Conservation (phyloP, 2,329 filamentous ascomycete genomes). For the Berkeleyomyces rouxiae region DNA sequence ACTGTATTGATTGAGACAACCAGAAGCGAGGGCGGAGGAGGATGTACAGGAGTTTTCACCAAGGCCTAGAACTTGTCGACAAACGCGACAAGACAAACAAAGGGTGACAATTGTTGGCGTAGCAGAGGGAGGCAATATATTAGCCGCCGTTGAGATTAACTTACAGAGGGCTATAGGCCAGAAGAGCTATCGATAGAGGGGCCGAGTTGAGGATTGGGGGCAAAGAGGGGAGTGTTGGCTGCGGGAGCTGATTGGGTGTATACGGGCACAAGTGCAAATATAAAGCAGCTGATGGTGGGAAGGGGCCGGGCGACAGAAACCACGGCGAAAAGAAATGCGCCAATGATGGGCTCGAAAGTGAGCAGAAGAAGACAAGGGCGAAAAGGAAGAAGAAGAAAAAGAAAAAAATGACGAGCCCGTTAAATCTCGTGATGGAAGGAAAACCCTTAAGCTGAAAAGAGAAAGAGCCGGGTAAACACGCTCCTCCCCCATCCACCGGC, state of each 20-base stretch:
- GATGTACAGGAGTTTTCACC: slow-evolving; percentile 3
- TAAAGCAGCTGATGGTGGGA: no score
- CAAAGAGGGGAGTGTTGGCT: not conserved
- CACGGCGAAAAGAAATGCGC: no score
- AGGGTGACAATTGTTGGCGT: not conserved
- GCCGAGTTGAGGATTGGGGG: not conserved
- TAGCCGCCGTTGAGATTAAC: not conserved
- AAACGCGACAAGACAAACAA: not conserved
- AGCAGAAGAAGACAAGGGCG: not conserved
- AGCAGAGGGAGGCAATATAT: not conserved
- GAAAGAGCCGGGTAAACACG: not conserved
- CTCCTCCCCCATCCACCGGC: not conserved
- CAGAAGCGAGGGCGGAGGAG: slow-evolving; percentile 4
- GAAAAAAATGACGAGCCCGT: not conserved
- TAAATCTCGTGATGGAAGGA: not conserved
- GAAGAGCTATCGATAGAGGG: not conserved
- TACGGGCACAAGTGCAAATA: no score
- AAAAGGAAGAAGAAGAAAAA: not conserved
- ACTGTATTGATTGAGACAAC: not conserved
- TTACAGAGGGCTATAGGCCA: not conserved
- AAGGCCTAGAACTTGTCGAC: not conserved
- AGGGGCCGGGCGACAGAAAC: no score
- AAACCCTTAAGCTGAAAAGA: not conserved
- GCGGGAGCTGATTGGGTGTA: no score
- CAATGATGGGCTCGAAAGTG: no score